Evolutionary conservation across 1,139 yeast genomes (phyloP).

Genomic region (Pichia sp.): DNA sequence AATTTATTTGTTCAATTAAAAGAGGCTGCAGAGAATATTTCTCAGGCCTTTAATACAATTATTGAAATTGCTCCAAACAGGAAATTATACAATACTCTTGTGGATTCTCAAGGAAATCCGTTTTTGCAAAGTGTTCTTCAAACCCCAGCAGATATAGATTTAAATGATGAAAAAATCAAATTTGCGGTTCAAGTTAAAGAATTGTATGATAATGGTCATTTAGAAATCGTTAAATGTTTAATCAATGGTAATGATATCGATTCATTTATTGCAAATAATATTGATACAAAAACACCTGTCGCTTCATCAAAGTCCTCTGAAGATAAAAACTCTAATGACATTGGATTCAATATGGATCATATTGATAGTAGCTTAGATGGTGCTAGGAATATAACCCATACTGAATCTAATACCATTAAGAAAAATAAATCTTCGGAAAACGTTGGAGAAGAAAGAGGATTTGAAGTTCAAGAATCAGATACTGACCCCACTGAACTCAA

Average conservation of each 20-base stretch:
- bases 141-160: constrained; percentile 2
- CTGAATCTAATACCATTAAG: constrained; percentile 4
- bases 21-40: constrained; percentile 30
- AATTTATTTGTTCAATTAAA: constrained; percentile 6
- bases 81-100: constrained; percentile 35
- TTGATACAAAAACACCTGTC: neutral
- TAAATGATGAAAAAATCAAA: constrained; percentile 36
- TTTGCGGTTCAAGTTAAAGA: constrained; percentile 54
- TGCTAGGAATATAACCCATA: neutral
- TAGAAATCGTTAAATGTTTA: constrained; percentile 27
- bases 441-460: neutral
- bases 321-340: neutral
- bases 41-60: constrained; percentile 46
- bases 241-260: constrained; percentile 18
- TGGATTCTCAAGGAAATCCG: constrained; percentile 15
- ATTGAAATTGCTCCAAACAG: constrained; percentile 48
- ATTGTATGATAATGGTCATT: constrained; percentile 39
- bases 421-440: neutral
- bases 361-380: neutral
- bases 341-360: neutral
- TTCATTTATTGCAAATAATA: neutral
- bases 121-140: constrained; percentile 15
- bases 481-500: too few relatives aligned
- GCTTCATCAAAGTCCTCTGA: constrained; percentile 7
- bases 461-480: too few relatives aligned